phyloP scores from a whole-genome alignment of 306 rosid genomes.

The Medicago truncatula region MtrunA17r5.0-ANR NC_053049.1:33776001-33776500 shows the following conservation, averaged over 20 bases:
- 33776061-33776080: constrained; percentile 90
- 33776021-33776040: neutral
- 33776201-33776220: constrained; percentile 68
- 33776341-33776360: constrained; percentile 84
- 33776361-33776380: constrained; percentile 85
- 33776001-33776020: constrained; percentile 49
- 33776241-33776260: constrained; percentile 77
- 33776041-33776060: neutral
- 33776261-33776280: constrained; percentile 87
- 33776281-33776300: constrained; percentile 82
- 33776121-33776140: constrained; percentile 92
- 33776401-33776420: constrained; percentile 80
- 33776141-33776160: constrained; percentile 75
- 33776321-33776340: constrained; percentile 77
- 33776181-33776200: constrained; percentile 89
- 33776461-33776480: constrained; percentile 92
- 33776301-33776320: constrained; percentile 90
- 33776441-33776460: constrained; percentile 90
- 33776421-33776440: constrained; percentile 88
- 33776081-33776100: constrained; percentile 84
- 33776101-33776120: constrained; percentile 75
- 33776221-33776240: constrained; percentile 68
- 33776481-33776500: constrained; percentile 94
- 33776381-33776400: constrained; percentile 71
- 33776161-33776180: constrained; percentile 86